Percentiles rank a stretch among this genome's conserved stretches.
Evolutionary conservation across 1,139 yeast species (phyloP).

Genomic region (Suhomyces bolitotheri): DNA sequence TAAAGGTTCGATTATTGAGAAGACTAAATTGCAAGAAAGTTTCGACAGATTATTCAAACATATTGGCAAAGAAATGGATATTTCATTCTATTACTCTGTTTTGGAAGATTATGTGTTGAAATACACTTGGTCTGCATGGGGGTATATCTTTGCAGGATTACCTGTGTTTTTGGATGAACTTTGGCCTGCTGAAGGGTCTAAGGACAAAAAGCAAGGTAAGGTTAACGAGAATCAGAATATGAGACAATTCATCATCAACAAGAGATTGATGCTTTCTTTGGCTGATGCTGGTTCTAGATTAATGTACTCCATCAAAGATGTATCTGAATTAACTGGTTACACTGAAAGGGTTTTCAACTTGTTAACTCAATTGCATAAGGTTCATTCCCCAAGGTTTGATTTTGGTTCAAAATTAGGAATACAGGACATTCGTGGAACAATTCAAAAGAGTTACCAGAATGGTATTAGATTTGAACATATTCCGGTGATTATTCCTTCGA

Average conservation of each 20-base stretch:
- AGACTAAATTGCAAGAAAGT: conserved; percentile 59
- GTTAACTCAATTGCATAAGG: conserved; percentile 75
- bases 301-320: conserved; percentile 92
- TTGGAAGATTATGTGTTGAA: conserved; percentile 86
- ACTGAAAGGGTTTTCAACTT: conserved; percentile 83
- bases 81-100: conserved; percentile 60
- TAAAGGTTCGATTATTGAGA: conserved; percentile 85
- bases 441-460: conserved; percentile 67
- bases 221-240: conserved; percentile 57
- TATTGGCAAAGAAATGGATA: conserved; percentile 49
- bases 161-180: conserved; percentile 65
- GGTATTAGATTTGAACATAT: conserved; percentile 83
- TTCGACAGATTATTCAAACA: conserved; percentile 55
- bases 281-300: conserved; percentile 97
- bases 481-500: conserved; percentile 77
- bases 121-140: conserved; percentile 94
- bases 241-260: conserved; percentile 88
- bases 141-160: conserved; percentile 83
- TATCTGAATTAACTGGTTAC: conserved; percentile 88
- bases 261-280: conserved; percentile 82
- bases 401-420: conserved; percentile 59
- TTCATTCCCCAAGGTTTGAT: conserved; percentile 68
- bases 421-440: conserved; percentile 71
- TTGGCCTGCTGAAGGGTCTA: conserved; percentile 29
- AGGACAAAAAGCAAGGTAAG: conserved; percentile 11